Base-by-base conservation (phyloP, 192 early-diverging fungal species). In the Coemansia sp. region DNA sequence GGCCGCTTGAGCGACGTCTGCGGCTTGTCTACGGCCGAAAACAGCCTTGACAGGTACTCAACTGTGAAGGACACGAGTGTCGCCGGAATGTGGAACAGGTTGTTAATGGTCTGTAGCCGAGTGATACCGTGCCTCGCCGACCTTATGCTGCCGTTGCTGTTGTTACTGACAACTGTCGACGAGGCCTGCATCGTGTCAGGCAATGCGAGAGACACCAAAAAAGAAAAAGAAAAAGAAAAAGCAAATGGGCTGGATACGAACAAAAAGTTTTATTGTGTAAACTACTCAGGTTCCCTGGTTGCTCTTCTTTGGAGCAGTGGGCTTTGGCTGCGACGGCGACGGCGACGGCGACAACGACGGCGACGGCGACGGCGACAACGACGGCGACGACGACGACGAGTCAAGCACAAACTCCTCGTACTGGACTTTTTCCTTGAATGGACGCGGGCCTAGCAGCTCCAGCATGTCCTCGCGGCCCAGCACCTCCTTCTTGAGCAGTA, bases 391-490 rank as follows among this genome's bases (percentile, higher is more conserved):
- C 36, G 76, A 64, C 41, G 74, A 62, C 48, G 54, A 34, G 35
- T 70, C 72, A 4, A 83, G 56, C 19, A 89, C 78, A 76, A 85
- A 88, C 60, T 88, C 87, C 66, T 90, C 88, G 58, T 83, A 88
- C 61, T 83, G 82, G 27, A 83, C 81, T 65, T 86, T 87, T 35
- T 92, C 89, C 54, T 80, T 79, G 78, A 92, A 92, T 17, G 91
- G 91, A 3, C 91, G 85, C 70, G 82, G 87, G 37, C 97, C 97
- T 53, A 99, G 74, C 39, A 97, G 60, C 19, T 82, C 73, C 43
- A 95, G 85, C 93, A 99, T 97, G 62, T 99, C 97, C 58, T 98
- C 96, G 39, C 95, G 87, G 26, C 91, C 91, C 56, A 98, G 75
- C 29, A 99, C 95, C 79, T 99, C 97, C 85, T 97, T 97, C 79